Evolutionary conservation across 208 protist species (phyloP), one percentile per base, ranked within the genome.

Genomic region (Giardia duodenalis): DNA sequence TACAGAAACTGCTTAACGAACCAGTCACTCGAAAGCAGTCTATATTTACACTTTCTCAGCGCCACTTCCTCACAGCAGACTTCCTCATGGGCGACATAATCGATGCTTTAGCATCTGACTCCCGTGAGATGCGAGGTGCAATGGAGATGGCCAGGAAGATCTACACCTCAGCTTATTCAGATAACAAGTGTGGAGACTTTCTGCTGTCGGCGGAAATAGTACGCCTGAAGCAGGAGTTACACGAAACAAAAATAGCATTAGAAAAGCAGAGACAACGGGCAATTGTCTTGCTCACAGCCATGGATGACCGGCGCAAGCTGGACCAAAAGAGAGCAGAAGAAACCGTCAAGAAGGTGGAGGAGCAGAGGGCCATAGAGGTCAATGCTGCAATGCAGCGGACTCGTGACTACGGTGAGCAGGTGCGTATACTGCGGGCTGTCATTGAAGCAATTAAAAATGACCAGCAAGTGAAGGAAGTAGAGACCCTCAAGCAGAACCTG

Each of bases 381-480:
- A 19, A 48, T 43, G 2, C 2, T 2, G 44, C 45, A 1, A 46
- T 91, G 4, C 2, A 3, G 2, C n/a, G 45, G 4, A 30, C 2
- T 91, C n/a, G 10, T n/a, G 88, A 91, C 2, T 91, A 91, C 47
- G 88, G 88, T 43, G 88, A 91, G 1, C 44, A 91, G 45, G 46
- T 91, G 4, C n/a, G 88, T 47, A 48, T 45, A 1, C 88, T 91
- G 2, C n/a, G 44, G 47, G 88, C 43, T 1, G 1, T 91, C 0
- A 1, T 91, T 2, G 88, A 91, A 48, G 44, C 45, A n/a, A 91
- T 91, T 45, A 91, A 47, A 48, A 47, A n/a, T 30, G 88, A 91
- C 47, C 45, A 91, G n/a, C 45, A 3, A n/a, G 88, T 91, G 2
- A 43, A 48, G n/a, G 10, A 91, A 47, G 88, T 91, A 4, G 88